phyloP scores from a whole-genome alignment of 805 yeast genomes.

The Barnettozyma californica region DNA sequence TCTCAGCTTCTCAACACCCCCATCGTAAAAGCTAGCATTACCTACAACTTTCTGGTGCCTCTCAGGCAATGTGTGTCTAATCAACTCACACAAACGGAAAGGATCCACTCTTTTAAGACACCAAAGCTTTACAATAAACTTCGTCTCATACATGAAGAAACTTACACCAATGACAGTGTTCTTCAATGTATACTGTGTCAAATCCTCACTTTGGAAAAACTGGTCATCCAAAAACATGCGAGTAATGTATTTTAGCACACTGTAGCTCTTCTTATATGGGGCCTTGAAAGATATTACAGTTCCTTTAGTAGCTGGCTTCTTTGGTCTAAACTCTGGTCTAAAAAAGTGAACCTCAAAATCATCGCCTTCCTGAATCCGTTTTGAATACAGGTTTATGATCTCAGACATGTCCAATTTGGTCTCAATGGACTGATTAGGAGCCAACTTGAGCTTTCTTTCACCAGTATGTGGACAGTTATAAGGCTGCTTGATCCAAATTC shows the following conservation, averaged over 20 bases:
- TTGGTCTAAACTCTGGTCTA: constrained; percentile 3
- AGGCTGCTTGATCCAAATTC: constrained; percentile 1
- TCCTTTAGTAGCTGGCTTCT: not conserved
- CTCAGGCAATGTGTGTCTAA: not conserved
- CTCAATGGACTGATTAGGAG: not conserved
- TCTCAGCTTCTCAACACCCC: not conserved
- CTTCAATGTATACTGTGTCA: not conserved
- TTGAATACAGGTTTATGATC: not conserved
- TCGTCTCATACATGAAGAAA: not conserved
- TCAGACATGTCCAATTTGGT: constrained; percentile 7
- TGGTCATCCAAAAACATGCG: constrained; percentile 8
- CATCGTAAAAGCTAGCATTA: constrained; percentile 1
- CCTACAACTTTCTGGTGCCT: not conserved
- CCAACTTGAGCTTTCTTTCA: not conserved
- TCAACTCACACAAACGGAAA: not conserved
- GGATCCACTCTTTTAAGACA: not conserved
- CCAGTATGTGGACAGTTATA: not conserved
- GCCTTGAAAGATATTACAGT: constrained; percentile 1
- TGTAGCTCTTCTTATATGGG: not conserved
- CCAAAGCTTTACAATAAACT: constrained; percentile 3
- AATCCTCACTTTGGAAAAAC: constrained; percentile 6
- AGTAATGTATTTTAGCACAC: constrained; percentile 1
- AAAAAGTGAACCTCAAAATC: constrained; percentile 7
- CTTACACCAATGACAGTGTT: constrained; percentile 8
- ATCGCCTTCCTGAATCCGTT: not conserved